Base-by-base conservation (phyloP, 1,284 basidiomycete species). In the Gymnopus androsaceus region DNA sequence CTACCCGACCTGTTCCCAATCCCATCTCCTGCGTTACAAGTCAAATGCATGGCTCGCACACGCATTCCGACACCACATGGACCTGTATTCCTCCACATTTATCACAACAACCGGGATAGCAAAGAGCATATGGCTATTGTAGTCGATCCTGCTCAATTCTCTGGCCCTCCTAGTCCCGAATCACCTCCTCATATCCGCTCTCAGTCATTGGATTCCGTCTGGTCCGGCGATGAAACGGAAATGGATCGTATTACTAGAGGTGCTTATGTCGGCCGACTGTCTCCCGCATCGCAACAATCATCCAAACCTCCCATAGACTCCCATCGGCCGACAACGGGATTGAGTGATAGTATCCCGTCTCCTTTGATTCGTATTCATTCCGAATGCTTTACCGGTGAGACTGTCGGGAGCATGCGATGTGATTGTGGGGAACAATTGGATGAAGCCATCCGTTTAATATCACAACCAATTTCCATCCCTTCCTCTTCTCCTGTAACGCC, bases 111-210 rank as follows among this genome's bases (percentile, higher is more conserved):
- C 67, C 84, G 81, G 57, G 94, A 94, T 73, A 76, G 66, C 68
- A 99, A 99, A 74, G 97, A 99, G 69, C 97, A 99, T 69, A 83
- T 99, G n/a, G 96, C 97, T 0, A 86, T 99, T 55, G 95, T 99
- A 58, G 84, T 96, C 47, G 97, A 99, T 71, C 83, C 93, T 15
- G 89, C 89, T 1, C 95, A 98, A 71, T 78, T 84, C 45, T 73
- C 76, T 49, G 76, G 79, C 8, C 68, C 75, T 15, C 54, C 59
- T 0, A 70, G 73, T 11, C 55, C 49, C 0, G 68, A 75, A 15
- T 74, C 73, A 1, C 81, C 81, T 11, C 75, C 77, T 52, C 54
- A 59, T 15, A 94, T 99, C 64, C 87, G 95, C 30, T 95, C 92
- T 56, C 78, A 74, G 45, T 86, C 88, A 1, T 80, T 99, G 4